Evolutionary conservation across 768 basidiomycete genomes (phyloP), one percentile per base, ranked within the genome.

Genomic region (Asterophora parasitica): DNA sequence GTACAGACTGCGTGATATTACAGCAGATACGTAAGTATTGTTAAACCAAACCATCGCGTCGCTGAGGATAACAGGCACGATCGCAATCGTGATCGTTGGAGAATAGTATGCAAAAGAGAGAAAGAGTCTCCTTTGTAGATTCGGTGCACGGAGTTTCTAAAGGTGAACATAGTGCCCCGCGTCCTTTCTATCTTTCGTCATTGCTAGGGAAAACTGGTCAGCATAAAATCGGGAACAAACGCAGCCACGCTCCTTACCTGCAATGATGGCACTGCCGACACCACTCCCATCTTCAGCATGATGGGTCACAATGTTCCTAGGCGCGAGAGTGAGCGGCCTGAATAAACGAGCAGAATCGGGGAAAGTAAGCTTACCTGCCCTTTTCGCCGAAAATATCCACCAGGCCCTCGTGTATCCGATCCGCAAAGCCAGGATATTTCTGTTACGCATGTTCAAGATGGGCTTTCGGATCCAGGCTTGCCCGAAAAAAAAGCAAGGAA

Each of bases 361-460:
- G 26, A 38, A 20, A 38, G 11, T 11, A 12, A 36, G 73, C 87
- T 58, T 55, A 89, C 88, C 82, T 79, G 61, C 93, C 96, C 73
- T 91, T 92, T 55, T 96, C 93, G 10, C 96, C 96, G 61, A 98
- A 96, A 51, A 99, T 85, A 61, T 98, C 96, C 34, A 85, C 77
- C 49, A 99, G 68, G 11, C 93, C 96, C 63, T 94, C 85, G 57
- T 96, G 92, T 48, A 98, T 83, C 49, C 92, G 76, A 55, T 97
- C 90, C 31, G 93, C 80, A 62, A 98, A 99, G 32, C 87, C 82
- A 27, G 96, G 96, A 68, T 98, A 98, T 90, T 97, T 96, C 92
- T 97, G 49, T 31, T 3, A 2, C 30, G 9, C 9, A 9, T 3
- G 30, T 23, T 23, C 23, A 23, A 12, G 30, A 31, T 31, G 12